Base-by-base conservation (phyloP, 2,329 filamentous ascomycete genomes). In the Periglandula ipomoeae region DNA sequence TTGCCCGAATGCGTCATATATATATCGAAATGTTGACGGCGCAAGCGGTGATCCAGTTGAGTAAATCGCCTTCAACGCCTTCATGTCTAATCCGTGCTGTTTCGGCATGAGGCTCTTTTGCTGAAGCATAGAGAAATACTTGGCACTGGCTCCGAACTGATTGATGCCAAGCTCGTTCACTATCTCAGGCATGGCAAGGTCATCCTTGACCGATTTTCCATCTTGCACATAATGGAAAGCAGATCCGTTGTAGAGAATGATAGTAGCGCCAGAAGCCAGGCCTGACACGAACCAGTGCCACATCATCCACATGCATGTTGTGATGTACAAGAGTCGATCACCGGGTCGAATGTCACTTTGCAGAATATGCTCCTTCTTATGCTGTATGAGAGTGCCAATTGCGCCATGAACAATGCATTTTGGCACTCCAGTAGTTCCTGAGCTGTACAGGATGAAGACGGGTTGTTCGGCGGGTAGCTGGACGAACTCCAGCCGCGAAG, bases 371-470 rank as follows among this genome's bases (percentile, higher is more conserved):
- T 43, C 40, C 23, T 43, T 43, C 40, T 43, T 43, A 5, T 43
- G 40, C 15, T 43, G 40, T 5, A 43, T 20, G 22, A 43, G 40
- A 10, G 40, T 43, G 40, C 40, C 40, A 13, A 43, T 43, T 5
- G 40, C 40, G 40, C 40, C 40, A 23, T 43, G 40, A 13, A 43
- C 40, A n/a, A 43, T 43, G 40, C 40, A 43, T 23, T 43, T 43
- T 15, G 40, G 40, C 20, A 23, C 40, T 7, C 40, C 40, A 4
- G 40, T 43, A 5, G 40, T 43, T 13, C 40, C 40, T 20, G 40
- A 43, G 40, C 40, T 43, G 40, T 43, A 43, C 6, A 43, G 40
- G 5, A 43, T n/a, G 27, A 43, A 43, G 40, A 43, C 40, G 20
- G 40, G 22, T 5, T 43, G 40, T 9, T 43, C 40, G 15, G 40